phyloP scores from a whole-genome alignment of 805 yeast genomes.

The Saccharomycopsis sp. region DNA sequence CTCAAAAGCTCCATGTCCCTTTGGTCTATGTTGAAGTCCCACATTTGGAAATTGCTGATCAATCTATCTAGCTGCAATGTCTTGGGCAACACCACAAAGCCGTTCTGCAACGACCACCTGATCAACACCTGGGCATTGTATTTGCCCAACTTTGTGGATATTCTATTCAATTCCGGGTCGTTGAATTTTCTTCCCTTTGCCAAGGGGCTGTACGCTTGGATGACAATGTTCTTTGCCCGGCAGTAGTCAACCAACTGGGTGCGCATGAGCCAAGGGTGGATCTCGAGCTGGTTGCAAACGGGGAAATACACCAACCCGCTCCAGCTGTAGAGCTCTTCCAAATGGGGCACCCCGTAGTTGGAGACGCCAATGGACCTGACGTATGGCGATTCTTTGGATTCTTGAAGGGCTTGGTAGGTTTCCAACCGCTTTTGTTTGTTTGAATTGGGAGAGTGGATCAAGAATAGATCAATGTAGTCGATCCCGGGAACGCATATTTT shows the following conservation, averaged over 20 bases:
- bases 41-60: constrained; percentile 31
- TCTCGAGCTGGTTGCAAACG: constrained; percentile 42
- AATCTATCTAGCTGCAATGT: constrained; percentile 28
- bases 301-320: constrained; percentile 36
- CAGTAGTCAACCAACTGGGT: constrained; percentile 30
- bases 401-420: constrained; percentile 49
- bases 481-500: constrained; percentile 20
- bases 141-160: constrained; percentile 33
- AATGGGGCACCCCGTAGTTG: constrained; percentile 49
- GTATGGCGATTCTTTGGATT: constrained; percentile 41
- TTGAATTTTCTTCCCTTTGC: constrained; percentile 30
- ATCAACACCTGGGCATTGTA: constrained; percentile 39
- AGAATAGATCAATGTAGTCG: constrained; percentile 22
- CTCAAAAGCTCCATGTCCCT: constrained; percentile 29
- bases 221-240: constrained; percentile 24
- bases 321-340: constrained; percentile 44
- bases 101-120: constrained; percentile 41
- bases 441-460: constrained; percentile 22
- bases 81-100: constrained; percentile 26
- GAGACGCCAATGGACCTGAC: constrained; percentile 54
- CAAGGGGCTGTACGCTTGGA: constrained; percentile 33
- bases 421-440: constrained; percentile 30
- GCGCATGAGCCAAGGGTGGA: constrained; percentile 43
- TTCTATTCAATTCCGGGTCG: constrained; percentile 27
- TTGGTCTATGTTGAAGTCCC: constrained; percentile 31